Evolutionary conservation across 2,329 filamentous ascomycete species (phyloP), one percentile per base, ranked within the genome.

Genomic region (Ceratocystis albifundus): DNA sequence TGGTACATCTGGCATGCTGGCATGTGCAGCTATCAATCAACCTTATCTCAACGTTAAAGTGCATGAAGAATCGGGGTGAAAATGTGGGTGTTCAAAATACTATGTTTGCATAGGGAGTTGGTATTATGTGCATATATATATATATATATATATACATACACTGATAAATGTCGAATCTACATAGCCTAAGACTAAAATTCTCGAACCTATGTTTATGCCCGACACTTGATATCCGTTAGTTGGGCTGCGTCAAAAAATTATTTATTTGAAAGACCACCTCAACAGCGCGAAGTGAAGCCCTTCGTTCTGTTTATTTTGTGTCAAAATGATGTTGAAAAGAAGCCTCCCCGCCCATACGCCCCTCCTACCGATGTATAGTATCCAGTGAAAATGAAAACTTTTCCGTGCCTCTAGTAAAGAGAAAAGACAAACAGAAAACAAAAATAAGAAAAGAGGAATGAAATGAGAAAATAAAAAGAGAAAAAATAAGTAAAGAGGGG

Each of bases 301-400:
- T 59, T 59, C 28, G 53, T 59, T 59, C 53, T 59, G 53, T 25
- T 59, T 59, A 59, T 59, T 59, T 30, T 59, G 53, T 59, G 22
- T 59, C 53, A 59, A 59, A 59, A 59, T 59, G 53, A 59, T 59
- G 53, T 59, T 59, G 53, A 59, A 59, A 59, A 59, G 53, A 59
- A 59, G 53, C 53, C 53, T 59, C 53, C 53, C 53, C 28, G n/a
- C n/a, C 53, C 53, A 59, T 59, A 59, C 53, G 53, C 53, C 53
- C 53, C 53, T 59, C 53, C 53, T 30, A 55, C 45, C 46, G 22
- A 64, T 36, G n/a, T 50, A 44, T 63, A 64, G 28, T 36, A 61
- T 63, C 22, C 41, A 20, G 59, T 44, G 45, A 62, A 64, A 50
- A 50, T 22, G 30, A 36, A 30, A 59, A 59, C 53, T 59, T 59